A percentile compares a stretch with the other conserved stretches of the same genome.
These are phyloP conservation scores for Rhizomucor miehei DNA, from an alignment of 371 early-diverging fungal species.

Conservation along the genomic window DNA sequence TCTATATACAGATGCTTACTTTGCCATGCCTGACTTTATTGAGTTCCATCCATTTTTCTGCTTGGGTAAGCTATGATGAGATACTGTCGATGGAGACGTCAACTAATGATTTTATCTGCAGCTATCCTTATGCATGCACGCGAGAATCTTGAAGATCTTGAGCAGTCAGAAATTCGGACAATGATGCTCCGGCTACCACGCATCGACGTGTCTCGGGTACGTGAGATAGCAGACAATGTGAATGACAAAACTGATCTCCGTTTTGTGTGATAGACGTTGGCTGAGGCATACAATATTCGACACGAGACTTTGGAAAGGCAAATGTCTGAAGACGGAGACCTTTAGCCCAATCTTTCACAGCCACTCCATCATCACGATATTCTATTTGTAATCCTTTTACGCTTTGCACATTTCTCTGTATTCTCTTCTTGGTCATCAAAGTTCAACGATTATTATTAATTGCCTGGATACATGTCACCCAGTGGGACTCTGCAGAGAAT, in stretches of 20 bases:
- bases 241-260: slow-evolving; percentile 1
- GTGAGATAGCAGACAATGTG: neutral
- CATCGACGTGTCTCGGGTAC: slow-evolving; percentile 72
- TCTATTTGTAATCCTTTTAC: no score
- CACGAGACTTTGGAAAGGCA: slow-evolving; percentile 64
- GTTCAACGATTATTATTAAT: no score
- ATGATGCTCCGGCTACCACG: slow-evolving; percentile 76
- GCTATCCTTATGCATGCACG: slow-evolving; percentile 66
- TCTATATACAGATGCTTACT: slow-evolving; percentile 65
- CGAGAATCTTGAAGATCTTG: slow-evolving; percentile 86
- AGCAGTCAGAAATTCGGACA: slow-evolving; percentile 88
- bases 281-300: slow-evolving; percentile 61
- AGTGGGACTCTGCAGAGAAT: no score
- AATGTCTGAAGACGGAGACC: slow-evolving; percentile 29
- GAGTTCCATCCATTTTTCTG: slow-evolving; percentile 81
- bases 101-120: slow-evolving; percentile 8
- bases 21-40: slow-evolving; percentile 67
- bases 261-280: slow-evolving; percentile 42
- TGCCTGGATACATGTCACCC: no score
- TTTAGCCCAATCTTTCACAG: neutral
- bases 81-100: neutral
- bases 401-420: no score
- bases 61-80: slow-evolving; percentile 41
- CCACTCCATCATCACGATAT: neutral
- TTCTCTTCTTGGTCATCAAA: no score